Base-by-base conservation (phyloP, 2,329 filamentous ascomycete genomes). In the Rhexocercosporidium sp. region DNA sequence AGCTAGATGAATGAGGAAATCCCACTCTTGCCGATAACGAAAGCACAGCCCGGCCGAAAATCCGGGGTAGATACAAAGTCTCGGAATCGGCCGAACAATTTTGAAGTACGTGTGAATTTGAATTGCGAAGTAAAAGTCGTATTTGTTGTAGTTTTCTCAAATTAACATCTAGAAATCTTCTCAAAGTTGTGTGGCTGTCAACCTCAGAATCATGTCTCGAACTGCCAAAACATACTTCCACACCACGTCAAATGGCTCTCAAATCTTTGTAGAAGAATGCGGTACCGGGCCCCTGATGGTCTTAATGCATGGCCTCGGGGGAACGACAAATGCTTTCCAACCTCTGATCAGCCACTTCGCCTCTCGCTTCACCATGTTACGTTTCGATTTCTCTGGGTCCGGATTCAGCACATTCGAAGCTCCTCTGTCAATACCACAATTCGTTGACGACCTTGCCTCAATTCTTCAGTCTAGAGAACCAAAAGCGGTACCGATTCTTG, bases 271-370 rank as follows among this genome's bases (percentile, higher is more conserved):
- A 14, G 70, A 71, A 63, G 70, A 71, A 62, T 67, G 66, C 37
- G 70, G 68, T 14, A 61, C 66, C 14, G 68, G 70, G 70, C 75
- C 64, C 51, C 75, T 34, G 69, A 78, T 72, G 76, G 76, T 56
- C 67, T 75, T 56, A 74, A 78, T 59, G 77, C 75, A 78, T 72
- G 77, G 70, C 3, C 59, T 71, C 11, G 70, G 70, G 20, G 70
- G 70, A 22, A 70, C 70, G 9, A 71, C 70, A 4, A 71, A 71
- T 57, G 64, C 59, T 12, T 71, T 70, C 34, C 70, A 70, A 46
- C 68, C 70, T n/a, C 61, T 71, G 16, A 44, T 70, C 54, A 62
- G 44, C 14, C 66, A 67, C 31, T 71, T 70, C 59, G 62, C 70
- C n/a, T 64, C 68, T 25, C 64, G 56, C 11, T 71, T 68, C 37